A percentile compares a stretch with the other conserved stretches of the same genome.
Conservation (phyloP, 306 rosid genomes). For the Citrullus colocynthis region DNA sequence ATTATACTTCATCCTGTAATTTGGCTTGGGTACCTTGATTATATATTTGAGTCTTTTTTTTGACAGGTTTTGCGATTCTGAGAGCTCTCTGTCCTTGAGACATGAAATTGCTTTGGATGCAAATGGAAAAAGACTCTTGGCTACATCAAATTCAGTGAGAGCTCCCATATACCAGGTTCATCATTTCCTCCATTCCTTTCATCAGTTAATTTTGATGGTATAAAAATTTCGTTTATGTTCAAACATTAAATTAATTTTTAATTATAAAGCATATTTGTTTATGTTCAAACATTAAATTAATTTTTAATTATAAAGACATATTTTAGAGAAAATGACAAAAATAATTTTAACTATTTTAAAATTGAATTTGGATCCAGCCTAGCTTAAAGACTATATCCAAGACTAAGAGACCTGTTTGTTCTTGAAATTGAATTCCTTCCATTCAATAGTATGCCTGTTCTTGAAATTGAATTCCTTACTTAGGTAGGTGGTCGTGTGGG, state of each 20-base stretch:
- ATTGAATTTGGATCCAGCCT: neutral
- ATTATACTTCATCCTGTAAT: neutral
- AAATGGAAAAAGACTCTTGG: slow-evolving; percentile 68
- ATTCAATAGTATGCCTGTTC: neutral
- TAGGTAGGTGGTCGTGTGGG: slow-evolving; percentile 53
- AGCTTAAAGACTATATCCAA: neutral
- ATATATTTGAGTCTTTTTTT: neutral
- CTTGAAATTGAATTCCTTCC: neutral
- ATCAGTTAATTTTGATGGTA: neutral
- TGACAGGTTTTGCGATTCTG: slow-evolving; percentile 52
- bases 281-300: no score
- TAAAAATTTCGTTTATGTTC: no score
- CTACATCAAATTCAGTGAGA: slow-evolving; percentile 61
- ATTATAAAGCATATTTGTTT: no score
- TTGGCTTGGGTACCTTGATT: neutral
- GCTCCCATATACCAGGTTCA: slow-evolving; percentile 90
- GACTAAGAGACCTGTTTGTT: neutral
- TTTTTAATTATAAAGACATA: neutral
- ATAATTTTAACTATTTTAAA: no score
- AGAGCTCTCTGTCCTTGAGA: slow-evolving; percentile 42
- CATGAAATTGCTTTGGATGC: slow-evolving; percentile 96
- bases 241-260: no score
- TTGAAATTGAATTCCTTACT: neutral
- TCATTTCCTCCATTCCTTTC: neutral
- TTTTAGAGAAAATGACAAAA: neutral